Conservation (phyloP, 257 asterid species). For the Capsicum rhomboideum region DNA sequence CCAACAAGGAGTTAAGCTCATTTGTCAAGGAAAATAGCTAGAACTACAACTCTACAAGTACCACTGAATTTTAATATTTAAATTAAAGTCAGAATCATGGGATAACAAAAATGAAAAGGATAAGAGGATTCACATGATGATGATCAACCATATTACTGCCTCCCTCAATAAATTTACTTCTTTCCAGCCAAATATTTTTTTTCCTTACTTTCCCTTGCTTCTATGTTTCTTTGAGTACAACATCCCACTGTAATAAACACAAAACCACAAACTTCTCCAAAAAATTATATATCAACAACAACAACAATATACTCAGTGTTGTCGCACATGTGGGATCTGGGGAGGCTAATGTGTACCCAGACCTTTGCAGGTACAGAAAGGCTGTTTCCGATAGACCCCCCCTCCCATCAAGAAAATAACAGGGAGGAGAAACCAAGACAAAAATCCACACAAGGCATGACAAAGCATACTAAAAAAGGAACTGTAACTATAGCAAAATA, state of each 20-base stretch:
- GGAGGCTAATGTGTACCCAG: too few relatives aligned
- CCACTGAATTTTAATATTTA: background rate
- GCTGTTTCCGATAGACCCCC: too few relatives aligned
- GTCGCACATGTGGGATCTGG: too few relatives aligned
- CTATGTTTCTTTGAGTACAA: background rate
- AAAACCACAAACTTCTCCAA: background rate
- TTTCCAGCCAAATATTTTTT: background rate
- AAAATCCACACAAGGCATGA: too few relatives aligned
- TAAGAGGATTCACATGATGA: background rate
- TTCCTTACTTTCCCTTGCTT: background rate
- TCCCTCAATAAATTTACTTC: background rate
- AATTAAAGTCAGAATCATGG: background rate
- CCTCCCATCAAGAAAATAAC: too few relatives aligned
- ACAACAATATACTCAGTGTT: too few relatives aligned
- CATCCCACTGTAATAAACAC: background rate
- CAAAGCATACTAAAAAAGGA: too few relatives aligned
- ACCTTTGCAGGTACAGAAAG: too few relatives aligned
- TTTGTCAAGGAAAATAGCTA: background rate
- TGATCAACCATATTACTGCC: background rate
- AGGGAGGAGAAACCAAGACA: too few relatives aligned
- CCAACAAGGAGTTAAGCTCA: constrained; percentile 6
- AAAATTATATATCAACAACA: background rate
- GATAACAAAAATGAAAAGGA: background rate
- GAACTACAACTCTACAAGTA: background rate
- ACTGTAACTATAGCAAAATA: too few relatives aligned